These are phyloP conservation scores for Candida golubevii DNA, from an alignment of 805 yeast species.

Conservation along the genomic window DNA sequence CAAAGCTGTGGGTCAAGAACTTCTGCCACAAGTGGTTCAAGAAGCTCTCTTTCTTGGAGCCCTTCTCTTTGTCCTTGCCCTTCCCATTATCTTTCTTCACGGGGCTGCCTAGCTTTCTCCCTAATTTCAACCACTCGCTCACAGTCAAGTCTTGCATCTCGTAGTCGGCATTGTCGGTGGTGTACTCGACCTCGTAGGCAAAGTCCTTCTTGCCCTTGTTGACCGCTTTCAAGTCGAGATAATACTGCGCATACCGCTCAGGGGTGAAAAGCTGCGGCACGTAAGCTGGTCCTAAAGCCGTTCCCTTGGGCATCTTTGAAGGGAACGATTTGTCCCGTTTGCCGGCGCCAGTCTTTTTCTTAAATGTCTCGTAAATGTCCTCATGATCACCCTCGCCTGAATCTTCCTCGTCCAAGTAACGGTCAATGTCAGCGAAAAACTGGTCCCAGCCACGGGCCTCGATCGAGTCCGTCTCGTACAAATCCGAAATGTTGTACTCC, in stretches of 20 bases:
- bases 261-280: conserved; percentile 70
- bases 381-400: conserved; percentile 10
- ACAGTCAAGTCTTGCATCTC: conserved; percentile 53
- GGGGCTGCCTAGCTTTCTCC: conserved; percentile 49
- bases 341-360: conserved; percentile 18
- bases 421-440: conserved; percentile 40
- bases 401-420: conserved; percentile 17
- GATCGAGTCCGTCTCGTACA: conserved; percentile 25
- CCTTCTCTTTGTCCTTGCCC: conserved; percentile 2
- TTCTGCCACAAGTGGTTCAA: conserved; percentile 50
- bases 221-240: conserved; percentile 52
- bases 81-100: conserved; percentile 4
- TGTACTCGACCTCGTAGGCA: conserved; percentile 60
- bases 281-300: conserved; percentile 73
- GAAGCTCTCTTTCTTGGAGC: background rate
- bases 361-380: conserved; percentile 3
- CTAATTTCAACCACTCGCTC: conserved; percentile 57
- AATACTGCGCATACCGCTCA: conserved; percentile 67
- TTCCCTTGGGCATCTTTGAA: conserved; percentile 48
- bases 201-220: conserved; percentile 46
- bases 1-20: conserved; percentile 57
- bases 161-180: conserved; percentile 59
- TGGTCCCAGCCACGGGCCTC: conserved; percentile 51
- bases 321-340: conserved; percentile 60
- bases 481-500: conserved; percentile 73